Base-by-base conservation (phyloP, 1,284 basidiomycete species). In the Pascua guehoae region DNA sequence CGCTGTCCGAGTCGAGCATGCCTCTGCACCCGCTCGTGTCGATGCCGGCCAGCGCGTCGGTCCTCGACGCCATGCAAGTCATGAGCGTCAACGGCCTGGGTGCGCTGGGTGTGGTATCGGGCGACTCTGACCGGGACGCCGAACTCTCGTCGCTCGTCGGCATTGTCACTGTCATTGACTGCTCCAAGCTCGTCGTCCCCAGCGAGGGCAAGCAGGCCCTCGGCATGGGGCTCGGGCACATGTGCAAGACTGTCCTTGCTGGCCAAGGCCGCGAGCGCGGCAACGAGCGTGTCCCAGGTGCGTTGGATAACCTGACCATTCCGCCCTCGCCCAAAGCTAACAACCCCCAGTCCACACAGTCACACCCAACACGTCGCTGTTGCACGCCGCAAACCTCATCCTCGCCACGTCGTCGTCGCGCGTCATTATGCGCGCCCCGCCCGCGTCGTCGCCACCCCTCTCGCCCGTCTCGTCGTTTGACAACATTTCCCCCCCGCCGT, bases 11-110 rank as follows among this genome's bases (percentile, higher is more conserved):
- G 0, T 46, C 67, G 12, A 47, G 60, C 32, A 47, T 73, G 14
- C 60, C 68, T 2, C 60, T 71, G 9, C 63, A 70, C 54, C 62
- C 67, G 1, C 61, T 71, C 12, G 62, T 73, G 12, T 73, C 71
- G 0, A 56, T 73, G 0, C 62, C 65, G 1, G 58, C 58, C 0
- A 60, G 63, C 0, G 66, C 69, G 0, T 62, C 65, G 0, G 67
- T 73, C 11, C 59, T 73, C 4, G 71, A 71, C 49, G 71, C 71
- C 15, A 73, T 73, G 71, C 71, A 73, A 39, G 61, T 67, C 24
- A 69, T 73, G 70, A 64, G 60, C 36, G 51, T 69, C 12, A 60
- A 68, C 45, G 68, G 68, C 12, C 57, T 70, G 2, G 52, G 65
- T 10, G 71, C 69, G 0, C 47, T 73, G 2, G 71, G 71, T 1